These are phyloP conservation scores for Hypoxylon sp. DNA, from an alignment of 2,329 filamentous ascomycete species.

Conservation along the genomic window DNA sequence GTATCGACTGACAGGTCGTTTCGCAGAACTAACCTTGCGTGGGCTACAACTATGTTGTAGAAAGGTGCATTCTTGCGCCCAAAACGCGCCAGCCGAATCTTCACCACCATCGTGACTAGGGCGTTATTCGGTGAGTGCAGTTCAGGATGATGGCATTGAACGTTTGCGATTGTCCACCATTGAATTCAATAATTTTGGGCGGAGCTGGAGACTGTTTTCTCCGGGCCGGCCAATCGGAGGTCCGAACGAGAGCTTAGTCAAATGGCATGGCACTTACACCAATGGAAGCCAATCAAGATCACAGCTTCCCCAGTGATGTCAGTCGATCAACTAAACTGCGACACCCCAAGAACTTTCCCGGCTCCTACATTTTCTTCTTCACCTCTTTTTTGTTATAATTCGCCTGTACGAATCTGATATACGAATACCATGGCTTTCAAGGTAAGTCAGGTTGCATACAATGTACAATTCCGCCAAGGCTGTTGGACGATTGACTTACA, in stretches of 20 bases:
- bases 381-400: background rate
- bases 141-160: background rate
- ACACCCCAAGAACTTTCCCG: slow-evolving; percentile 7
- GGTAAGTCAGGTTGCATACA: slow-evolving; percentile 36
- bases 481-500: slow-evolving; percentile 43
- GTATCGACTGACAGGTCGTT: background rate
- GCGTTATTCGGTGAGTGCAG: slow-evolving; percentile 12
- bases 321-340: slow-evolving; percentile 38
- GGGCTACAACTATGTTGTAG: slow-evolving; percentile 97
- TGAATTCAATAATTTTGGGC: slow-evolving; percentile 53
- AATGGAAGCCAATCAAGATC: slow-evolving; percentile 38
- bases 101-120: slow-evolving; percentile 80
- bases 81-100: slow-evolving; percentile 94
- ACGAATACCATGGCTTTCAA: slow-evolving; percentile 48
- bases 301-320: slow-evolving; percentile 45
- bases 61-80: slow-evolving; percentile 89
- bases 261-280: slow-evolving; percentile 17
- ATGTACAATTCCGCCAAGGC: slow-evolving; percentile 1
- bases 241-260: slow-evolving; percentile 30
- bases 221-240: slow-evolving; percentile 54
- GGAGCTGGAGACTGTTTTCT: slow-evolving; percentile 56
- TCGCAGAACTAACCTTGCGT: slow-evolving; percentile 78
- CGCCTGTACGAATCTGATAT: background rate
- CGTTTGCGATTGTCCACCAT: slow-evolving; percentile 1
- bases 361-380: background rate